Evolutionary conservation across 225 moss, liverwort and hornwort species (phyloP).

Genomic region (Takakia lepidozioides): DNA sequence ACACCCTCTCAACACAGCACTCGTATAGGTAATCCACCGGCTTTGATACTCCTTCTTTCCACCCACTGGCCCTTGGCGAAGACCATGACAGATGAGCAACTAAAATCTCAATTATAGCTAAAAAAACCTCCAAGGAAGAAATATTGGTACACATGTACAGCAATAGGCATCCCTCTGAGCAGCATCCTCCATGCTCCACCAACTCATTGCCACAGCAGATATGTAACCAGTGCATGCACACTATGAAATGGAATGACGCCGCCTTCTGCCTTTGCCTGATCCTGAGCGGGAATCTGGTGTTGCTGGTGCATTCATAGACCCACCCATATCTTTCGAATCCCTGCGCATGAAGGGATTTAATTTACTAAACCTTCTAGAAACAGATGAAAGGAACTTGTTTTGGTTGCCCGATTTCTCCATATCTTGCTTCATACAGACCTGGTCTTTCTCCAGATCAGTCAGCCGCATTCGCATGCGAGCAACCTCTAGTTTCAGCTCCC

Average conservation of each 20-base stretch:
- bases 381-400: slow-evolving; percentile 55
- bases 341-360: slow-evolving; percentile 77
- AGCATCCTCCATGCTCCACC: too few species aligned
- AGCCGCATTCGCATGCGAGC: slow-evolving; percentile 98
- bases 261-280: slow-evolving; percentile 38
- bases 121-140: too few species aligned
- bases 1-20: too few species aligned
- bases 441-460: slow-evolving; percentile 93
- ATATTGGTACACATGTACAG: too few species aligned
- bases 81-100: too few species aligned
- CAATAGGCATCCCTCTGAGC: too few species aligned
- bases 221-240: too few species aligned
- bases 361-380: slow-evolving; percentile 85
- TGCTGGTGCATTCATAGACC: slow-evolving; percentile 52
- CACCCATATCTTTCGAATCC: slow-evolving; percentile 35
- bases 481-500: slow-evolving; percentile 92
- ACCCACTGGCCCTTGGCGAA: too few species aligned
- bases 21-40: too few species aligned
- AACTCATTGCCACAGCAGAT: too few species aligned
- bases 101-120: too few species aligned
- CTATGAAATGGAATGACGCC: slow-evolving; percentile 94
- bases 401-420: slow-evolving; percentile 57
- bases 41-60: too few species aligned
- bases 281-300: slow-evolving; percentile 67
- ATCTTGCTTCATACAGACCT: slow-evolving; percentile 85